Evolutionary conservation across 1,284 basidiomycete species (phyloP).

Genomic region (Heterobasidion irregulare): DNA sequence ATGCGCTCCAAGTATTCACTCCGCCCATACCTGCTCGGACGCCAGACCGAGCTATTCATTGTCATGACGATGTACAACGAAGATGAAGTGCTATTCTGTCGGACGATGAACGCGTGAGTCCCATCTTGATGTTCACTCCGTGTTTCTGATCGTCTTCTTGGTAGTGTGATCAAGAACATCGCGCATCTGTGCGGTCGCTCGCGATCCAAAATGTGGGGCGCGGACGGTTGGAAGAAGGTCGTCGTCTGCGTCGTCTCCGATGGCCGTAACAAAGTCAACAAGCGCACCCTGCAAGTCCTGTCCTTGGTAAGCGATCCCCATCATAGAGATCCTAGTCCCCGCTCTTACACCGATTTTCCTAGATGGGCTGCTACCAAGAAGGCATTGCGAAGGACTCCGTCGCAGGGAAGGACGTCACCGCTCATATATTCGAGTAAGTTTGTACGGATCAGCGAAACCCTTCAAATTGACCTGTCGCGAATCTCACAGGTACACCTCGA

Average conservation of each 20-base stretch:
- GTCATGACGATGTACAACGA: conserved; percentile 98
- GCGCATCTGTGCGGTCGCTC: conserved; percentile 76
- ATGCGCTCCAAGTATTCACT: conserved; percentile 73
- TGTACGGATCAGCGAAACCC: neutral
- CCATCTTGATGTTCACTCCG: neutral
- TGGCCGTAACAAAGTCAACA: conserved; percentile 87
- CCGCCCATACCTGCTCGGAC: conserved; percentile 76
- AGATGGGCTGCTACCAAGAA: conserved; percentile 97
- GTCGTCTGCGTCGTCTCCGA: conserved; percentile 92
- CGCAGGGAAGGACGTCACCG: conserved; percentile 87
- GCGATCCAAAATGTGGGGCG: conserved; percentile 89
- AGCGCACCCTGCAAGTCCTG: conserved; percentile 77
- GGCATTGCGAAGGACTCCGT: conserved; percentile 92
- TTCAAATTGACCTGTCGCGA: neutral
- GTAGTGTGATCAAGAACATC: conserved; percentile 83
- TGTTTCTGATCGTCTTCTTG: conserved; percentile 3
- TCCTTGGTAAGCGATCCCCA: conserved; percentile 42
- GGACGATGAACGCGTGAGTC: conserved; percentile 81
- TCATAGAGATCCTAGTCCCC: neutral
- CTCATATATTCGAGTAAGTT: conserved; percentile 83
- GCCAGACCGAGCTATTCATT: conserved; percentile 90
- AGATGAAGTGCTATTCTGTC: conserved; percentile 78
- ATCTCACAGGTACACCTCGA: conserved; percentile 63
- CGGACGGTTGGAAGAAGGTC: conserved; percentile 92
- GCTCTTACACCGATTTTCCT: conserved; percentile 7